These are phyloP conservation scores for Corinectria fuckeliana DNA, from an alignment of 2,329 filamentous ascomycete genomes.

Conservation along the genomic window DNA sequence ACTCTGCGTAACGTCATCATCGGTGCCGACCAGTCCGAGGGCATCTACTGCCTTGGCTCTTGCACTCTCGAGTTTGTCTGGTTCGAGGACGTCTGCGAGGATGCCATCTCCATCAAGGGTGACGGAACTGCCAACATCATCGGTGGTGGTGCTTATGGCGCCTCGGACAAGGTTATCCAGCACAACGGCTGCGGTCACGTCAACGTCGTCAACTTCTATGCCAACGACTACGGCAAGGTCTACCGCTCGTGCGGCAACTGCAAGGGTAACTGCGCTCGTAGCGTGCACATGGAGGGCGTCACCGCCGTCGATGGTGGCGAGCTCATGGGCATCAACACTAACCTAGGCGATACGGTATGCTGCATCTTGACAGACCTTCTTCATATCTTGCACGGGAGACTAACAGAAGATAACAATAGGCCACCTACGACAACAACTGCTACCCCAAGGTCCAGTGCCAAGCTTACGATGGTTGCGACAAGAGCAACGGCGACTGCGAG, in stretches of 20 bases:
- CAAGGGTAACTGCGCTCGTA: slow-evolving; percentile 46
- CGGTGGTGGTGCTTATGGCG: slow-evolving; percentile 48
- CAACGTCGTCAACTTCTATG: slow-evolving; percentile 50
- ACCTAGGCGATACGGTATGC: slow-evolving; percentile 37
- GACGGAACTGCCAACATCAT: slow-evolving; percentile 48
- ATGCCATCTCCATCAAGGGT: slow-evolving; percentile 41
- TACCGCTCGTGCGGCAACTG: slow-evolving; percentile 39
- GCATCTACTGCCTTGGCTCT: slow-evolving; percentile 52
- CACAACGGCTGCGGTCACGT: slow-evolving; percentile 54
- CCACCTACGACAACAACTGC: slow-evolving; percentile 42
- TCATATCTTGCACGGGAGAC: not conserved
- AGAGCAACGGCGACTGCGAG: slow-evolving; percentile 39
- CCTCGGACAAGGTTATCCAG: slow-evolving; percentile 48
- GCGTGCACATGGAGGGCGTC: slow-evolving; percentile 52
- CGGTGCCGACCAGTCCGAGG: slow-evolving; percentile 52
- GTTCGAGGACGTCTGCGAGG: slow-evolving; percentile 56
- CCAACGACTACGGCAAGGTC: slow-evolving; percentile 54
- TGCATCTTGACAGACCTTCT: not conserved
- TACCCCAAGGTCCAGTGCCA: slow-evolving; percentile 39
- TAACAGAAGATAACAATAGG: slow-evolving; percentile 21
- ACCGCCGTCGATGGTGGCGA: slow-evolving; percentile 50
- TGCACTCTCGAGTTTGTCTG: slow-evolving; percentile 56
- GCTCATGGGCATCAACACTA: slow-evolving; percentile 51
- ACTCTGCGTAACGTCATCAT: slow-evolving; percentile 55
- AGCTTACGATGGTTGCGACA: slow-evolving; percentile 41